A percentile compares a stretch with the other conserved stretches of the same genome.
phyloP scores from a whole-genome alignment of 176 grass and related monocot genomes.

The Pharus latifolius region DNA sequence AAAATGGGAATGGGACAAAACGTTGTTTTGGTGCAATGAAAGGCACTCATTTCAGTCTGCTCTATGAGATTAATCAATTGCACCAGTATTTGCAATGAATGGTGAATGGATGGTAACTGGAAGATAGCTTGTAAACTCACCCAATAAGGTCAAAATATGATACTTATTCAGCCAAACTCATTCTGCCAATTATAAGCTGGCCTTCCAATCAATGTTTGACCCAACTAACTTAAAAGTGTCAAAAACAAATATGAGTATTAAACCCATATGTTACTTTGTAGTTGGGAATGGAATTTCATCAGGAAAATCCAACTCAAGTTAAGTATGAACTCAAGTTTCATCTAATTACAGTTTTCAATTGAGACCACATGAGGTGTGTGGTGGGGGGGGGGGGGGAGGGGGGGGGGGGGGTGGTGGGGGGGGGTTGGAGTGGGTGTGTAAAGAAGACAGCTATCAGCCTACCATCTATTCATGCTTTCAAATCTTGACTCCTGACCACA shows the following conservation, averaged over 20 bases:
- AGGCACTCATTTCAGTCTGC: neutral
- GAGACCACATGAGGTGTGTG: no score
- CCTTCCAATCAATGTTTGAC: neutral
- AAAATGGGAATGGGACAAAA: neutral
- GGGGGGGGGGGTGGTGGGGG: no score
- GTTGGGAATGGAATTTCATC: neutral
- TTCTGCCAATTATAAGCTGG: neutral
- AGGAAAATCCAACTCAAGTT: neutral
- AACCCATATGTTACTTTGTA: neutral
- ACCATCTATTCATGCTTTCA: no score
- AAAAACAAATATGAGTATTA: neutral
- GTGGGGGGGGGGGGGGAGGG: no score
- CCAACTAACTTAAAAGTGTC: neutral
- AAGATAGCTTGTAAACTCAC: neutral
- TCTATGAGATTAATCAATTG: neutral
- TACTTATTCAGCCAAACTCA: neutral
- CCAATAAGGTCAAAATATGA: neutral
- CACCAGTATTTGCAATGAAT: neutral
- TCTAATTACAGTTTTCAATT: neutral
- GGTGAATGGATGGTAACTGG: neutral
- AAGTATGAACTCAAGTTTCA: neutral
- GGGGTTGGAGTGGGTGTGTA: no score
- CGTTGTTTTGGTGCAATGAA: neutral
- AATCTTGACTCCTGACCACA: no score
- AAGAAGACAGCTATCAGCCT: no score